Evolutionary conservation across 148 eudicot genomes (phyloP), one percentile per base, ranked within the genome.

Genomic region (Talinum fruticosum): DNA sequence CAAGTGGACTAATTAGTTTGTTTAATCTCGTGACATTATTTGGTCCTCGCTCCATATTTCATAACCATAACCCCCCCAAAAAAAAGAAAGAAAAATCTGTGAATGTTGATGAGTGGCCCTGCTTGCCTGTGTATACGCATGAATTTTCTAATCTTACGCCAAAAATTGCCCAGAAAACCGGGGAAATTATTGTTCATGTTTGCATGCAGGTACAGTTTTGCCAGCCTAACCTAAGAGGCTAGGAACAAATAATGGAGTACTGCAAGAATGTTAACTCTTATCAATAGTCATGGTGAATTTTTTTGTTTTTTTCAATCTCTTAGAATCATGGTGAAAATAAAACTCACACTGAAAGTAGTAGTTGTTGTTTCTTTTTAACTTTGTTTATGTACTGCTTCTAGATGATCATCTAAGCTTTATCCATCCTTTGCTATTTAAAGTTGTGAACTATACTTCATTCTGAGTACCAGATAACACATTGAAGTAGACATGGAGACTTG

Each of bases 341-440:
- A n/a, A n/a, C n/a, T n/a, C n/a, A n/a, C n/a, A n/a, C n/a, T n/a
- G n/a, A n/a, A n/a, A n/a, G n/a, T n/a, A n/a, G n/a, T n/a, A n/a
- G n/a, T n/a, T n/a, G n/a, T n/a, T n/a, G n/a, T n/a, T 36, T 61
- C 35, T 10, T 35, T 57, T 54, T 69, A n/a, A n/a, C 69, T 71
- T 78, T 78, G 69, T 61, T 71, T 71, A 57, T 70, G 59, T 71
- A 37, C 73, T 68, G 71, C 32, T 78, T 61, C 13, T 44, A 10
- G 41, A 28, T 68, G 19, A 10, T 29, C 21, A 62, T 28, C 19
- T 23, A 51, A 51, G 61, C 29, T 73, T 12, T 49, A 62, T 62
- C 66, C 2, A 0, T 21, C 7, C 4, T 21, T 21, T 41, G 47
- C 1, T 51, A 2, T 18, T 51, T 51, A 4, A 10, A 10, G 10